Percentiles rank a stretch among this genome's conserved stretches.
These are phyloP conservation scores for Carex arenaria DNA, from an alignment of 202 grass and related monocot species.

Conservation along the genomic window DNA sequence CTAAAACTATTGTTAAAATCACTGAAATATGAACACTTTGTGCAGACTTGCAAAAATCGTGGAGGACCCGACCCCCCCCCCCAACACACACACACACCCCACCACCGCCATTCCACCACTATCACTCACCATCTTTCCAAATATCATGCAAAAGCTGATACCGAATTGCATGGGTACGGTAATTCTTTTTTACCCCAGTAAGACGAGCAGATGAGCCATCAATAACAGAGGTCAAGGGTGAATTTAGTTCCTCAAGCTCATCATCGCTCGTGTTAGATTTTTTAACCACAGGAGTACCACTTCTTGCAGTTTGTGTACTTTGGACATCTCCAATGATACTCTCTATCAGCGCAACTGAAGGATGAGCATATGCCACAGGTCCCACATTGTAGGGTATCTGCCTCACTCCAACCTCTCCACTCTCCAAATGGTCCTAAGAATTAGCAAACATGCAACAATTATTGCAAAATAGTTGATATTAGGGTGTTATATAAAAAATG, in stretches of 20 bases:
- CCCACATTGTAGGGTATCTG: constrained; percentile 50
- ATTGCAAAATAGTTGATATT: neutral
- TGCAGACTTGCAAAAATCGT: no score
- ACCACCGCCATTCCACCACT: no score
- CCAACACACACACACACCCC: no score
- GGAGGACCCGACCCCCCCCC: no score
- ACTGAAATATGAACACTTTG: no score
- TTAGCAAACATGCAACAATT: constrained; percentile 16
- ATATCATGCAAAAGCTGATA: constrained; percentile 86
- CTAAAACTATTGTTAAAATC: no score
- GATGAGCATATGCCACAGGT: constrained; percentile 45
- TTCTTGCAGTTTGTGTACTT: constrained; percentile 24
- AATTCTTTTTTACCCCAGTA: constrained; percentile 42
- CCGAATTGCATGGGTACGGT: constrained; percentile 35
- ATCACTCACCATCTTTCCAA: constrained; percentile 58
- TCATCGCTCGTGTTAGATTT: constrained; percentile 90
- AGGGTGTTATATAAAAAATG: neutral
- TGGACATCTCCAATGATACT: constrained; percentile 61
- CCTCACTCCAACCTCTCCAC: constrained; percentile 37
- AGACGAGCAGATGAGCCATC: constrained; percentile 31
- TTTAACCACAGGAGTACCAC: constrained; percentile 54
- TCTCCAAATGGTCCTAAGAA: constrained; percentile 55
- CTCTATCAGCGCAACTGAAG: constrained; percentile 49
- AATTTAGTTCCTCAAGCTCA: constrained; percentile 79
- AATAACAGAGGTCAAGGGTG: constrained; percentile 61